Evolutionary conservation across 352 stramenopile genomes (phyloP).

Genomic region (Discostella stelligera): DNA sequence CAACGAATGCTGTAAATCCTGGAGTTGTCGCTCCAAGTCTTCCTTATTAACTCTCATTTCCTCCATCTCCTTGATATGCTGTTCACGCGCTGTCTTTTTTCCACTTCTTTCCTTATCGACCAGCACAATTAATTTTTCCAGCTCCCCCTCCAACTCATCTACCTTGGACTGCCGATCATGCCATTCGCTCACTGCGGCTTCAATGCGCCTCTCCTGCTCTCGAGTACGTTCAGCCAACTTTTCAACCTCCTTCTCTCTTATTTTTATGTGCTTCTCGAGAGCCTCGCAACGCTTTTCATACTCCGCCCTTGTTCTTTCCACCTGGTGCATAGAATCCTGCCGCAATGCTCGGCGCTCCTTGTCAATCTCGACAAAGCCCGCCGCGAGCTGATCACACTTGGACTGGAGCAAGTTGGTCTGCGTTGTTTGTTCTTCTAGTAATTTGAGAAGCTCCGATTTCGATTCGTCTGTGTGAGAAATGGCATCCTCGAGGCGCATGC

Average conservation of each 20-base stretch:
- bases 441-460: constrained; percentile 27
- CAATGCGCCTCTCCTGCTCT: constrained; percentile 37
- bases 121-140: constrained; percentile 22
- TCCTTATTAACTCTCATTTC: constrained; percentile 6
- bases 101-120: constrained; percentile 9
- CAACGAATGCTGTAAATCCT: constrained; percentile 13
- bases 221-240: constrained; percentile 10
- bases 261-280: constrained; percentile 25
- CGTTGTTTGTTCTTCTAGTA: constrained; percentile 20
- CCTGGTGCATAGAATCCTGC: constrained; percentile 3
- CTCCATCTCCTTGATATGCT: constrained; percentile 17
- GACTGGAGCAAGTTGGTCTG: constrained; percentile 25
- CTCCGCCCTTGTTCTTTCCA: constrained; percentile 4
- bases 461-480: constrained; percentile 20
- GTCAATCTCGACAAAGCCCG: constrained; percentile 34
- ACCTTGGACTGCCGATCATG: constrained; percentile 2
- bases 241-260: constrained; percentile 38
- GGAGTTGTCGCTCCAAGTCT: not conserved
- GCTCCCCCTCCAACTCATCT: constrained; percentile 20
- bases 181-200: constrained; percentile 4
- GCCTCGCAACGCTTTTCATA: not conserved
- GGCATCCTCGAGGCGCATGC: constrained; percentile 15
- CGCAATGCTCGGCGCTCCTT: constrained; percentile 26
- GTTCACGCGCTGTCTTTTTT: constrained; percentile 6
- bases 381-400: constrained; percentile 18